Base-by-base conservation (phyloP, 2,329 filamentous ascomycete species). In the Stemphylium lycopersici region DNA sequence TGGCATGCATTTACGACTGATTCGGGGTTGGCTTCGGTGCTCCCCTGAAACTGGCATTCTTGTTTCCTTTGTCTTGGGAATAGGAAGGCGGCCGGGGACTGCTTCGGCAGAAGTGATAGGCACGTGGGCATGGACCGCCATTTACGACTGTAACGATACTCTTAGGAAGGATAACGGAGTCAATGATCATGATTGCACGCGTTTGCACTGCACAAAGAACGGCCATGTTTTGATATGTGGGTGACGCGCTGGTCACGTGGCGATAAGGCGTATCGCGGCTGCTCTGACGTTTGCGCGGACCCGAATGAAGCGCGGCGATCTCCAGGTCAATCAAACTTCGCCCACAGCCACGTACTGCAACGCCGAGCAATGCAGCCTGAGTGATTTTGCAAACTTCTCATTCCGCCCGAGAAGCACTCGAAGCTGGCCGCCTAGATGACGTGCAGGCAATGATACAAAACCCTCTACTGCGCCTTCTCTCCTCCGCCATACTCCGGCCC, bases 141-240 rank as follows among this genome's bases (percentile, higher is more conserved):
- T 20, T 55, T 48, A 59, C 26, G 56, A 43, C 52, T 51, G 58
- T 58, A 59, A 52, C 22, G 55, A 46, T 55, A 52, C 48, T 39
- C 37, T 49, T 16, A 33, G 44, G 47, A 36, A 33, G 44, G 44
- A 32, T 41, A 20, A 33, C 40, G 44, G 47, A 48, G 24, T 54
- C 20, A 53, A 31, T 8, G 45, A 39, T 48, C 24, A 59, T 48
- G 50, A 36, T 45, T 69, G 52, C 63, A 71, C 37, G 59, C 59
- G 39, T 55, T 61, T 40, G 20, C 37, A 32, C 18, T 45, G 16
- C 11, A 29, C 10, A 29, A 31, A 12, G 4, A 24, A 32, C 2
- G 13, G 10, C 4, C 3, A 37, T 36, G 22, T 24, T 5, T 12
- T 15, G n/a, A 13, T 22, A 7, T n/a, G 13, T 4, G 33, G 7